Base-by-base conservation (phyloP, 805 yeast species). In the Saccharomyces paradoxus region DNA sequence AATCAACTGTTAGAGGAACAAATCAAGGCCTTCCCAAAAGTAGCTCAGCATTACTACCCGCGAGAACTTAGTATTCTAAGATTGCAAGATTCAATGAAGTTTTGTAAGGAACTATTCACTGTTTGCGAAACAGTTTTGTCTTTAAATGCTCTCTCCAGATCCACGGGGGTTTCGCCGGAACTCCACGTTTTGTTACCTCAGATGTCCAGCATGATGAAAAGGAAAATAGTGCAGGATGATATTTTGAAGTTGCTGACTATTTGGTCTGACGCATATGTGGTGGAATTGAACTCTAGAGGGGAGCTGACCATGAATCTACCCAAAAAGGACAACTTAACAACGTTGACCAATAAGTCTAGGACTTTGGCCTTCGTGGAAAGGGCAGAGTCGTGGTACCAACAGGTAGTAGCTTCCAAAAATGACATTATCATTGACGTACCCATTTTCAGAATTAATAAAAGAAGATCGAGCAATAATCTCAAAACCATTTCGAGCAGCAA, bases 111-210 rank as follows among this genome's bases (percentile, higher is more conserved):
- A 28, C 53, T 69, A 12, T 69, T 69, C 48, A 55, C 59, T 10
- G 56, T 58, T 5, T 50, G 58, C 32, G 71, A 68, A 32, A 62
- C 69, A 6, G 62, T 68, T 7, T 24, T 69, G n/a, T 64, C 71
- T 3, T 54, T 69, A 41, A 57, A 63, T 50, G 53, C 63, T n/a
- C 62, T 67, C 29, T 60, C 68, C 17, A 59, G 55, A 29, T 56
- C 61, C 5, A 48, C 60, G 6, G 51, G 56, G 12, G 37, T 56
- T 2, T 56, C 64, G 2, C 60, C 65, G 12, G 64, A 60, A 31
- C 50, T 67, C 29, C 53, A 58, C 29, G 46, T 57, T 4, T 22
- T 69, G 21, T 50, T 69, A 46, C 70, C 71, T 24, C 68, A 67
- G 50, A 59, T 67, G 32, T 60, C 67, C 2, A 67, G 63, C 46